Conservation (phyloP, 164 flowering plant genomes). For the Macadamia integrifolia region DNA sequence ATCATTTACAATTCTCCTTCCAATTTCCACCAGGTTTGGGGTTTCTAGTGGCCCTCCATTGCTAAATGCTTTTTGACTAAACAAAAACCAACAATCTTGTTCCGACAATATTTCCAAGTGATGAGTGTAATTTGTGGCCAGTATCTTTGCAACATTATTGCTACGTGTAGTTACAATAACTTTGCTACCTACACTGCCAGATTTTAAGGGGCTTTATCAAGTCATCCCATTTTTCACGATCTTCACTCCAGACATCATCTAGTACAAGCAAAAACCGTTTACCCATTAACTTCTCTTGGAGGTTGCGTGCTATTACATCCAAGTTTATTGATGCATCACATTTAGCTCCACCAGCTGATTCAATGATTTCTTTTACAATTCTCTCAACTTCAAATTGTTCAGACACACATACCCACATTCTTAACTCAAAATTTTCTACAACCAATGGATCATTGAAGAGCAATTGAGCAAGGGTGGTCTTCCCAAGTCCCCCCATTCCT, state of each 20-base stretch:
- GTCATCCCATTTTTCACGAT: not conserved
- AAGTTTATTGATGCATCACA: not conserved
- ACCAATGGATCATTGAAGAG: not conserved
- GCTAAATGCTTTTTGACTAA: not conserved
- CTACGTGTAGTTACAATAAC: not conserved
- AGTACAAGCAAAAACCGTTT: not conserved
- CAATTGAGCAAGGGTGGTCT: slow-evolving; percentile 1
- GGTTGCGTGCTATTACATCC: not conserved
- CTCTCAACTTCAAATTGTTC: not conserved
- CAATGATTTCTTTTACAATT: not conserved
- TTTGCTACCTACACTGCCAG: not conserved
- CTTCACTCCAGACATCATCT: not conserved
- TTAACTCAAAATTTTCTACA: not conserved
- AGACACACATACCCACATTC: not conserved
- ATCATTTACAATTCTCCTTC: not conserved
- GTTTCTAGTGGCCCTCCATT: not conserved
- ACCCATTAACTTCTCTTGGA: not conserved
- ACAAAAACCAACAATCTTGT: not conserved
- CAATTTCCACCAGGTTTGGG: not conserved
- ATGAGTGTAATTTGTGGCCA: not conserved
- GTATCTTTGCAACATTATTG: not conserved
- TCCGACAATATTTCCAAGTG: not conserved
- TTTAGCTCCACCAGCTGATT: not conserved
- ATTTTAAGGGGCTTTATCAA: not conserved
- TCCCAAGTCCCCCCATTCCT: not conserved